These are phyloP conservation scores for Bathelium albidoporum DNA, from an alignment of 495 filamentous ascomycete species.

Conservation along the genomic window DNA sequence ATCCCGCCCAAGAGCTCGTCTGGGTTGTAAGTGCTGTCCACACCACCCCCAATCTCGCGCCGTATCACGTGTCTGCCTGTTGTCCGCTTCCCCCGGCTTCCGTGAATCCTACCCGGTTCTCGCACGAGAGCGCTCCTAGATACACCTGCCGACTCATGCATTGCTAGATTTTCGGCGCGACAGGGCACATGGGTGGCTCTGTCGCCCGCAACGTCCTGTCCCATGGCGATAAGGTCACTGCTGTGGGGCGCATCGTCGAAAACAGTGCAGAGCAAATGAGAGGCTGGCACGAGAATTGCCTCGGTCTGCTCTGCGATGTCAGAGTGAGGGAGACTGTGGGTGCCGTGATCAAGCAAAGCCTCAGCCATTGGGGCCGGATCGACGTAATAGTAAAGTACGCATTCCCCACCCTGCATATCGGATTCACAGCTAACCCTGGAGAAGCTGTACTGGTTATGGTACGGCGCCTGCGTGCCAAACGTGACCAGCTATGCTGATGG, in stretches of 20 bases:
- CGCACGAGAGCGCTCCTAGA: not conserved
- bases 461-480: not conserved
- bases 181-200: constrained; percentile 89
- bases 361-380: constrained; percentile 66
- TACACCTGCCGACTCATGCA: not conserved
- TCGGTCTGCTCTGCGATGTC: constrained; percentile 82
- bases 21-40: constrained; percentile 21
- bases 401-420: not conserved
- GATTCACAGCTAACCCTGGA: constrained; percentile 11
- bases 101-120: not conserved
- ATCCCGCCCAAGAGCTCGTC: constrained; percentile 24
- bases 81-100: not conserved
- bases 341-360: constrained; percentile 54
- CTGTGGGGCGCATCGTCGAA: constrained; percentile 77
- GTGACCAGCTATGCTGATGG: not conserved
- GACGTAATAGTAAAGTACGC: constrained; percentile 74
- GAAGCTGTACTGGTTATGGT: constrained; percentile 22
- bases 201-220: constrained; percentile 72
- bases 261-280: constrained; percentile 64
- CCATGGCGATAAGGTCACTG: constrained; percentile 76
- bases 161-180: constrained; percentile 76
- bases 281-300: constrained; percentile 55
- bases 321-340: constrained; percentile 68
- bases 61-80: not conserved
- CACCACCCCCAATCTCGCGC: not conserved